These are phyloP conservation scores for Sphaceloma murrayae DNA, from an alignment of 2,329 filamentous ascomycete genomes.

Conservation along the genomic window DNA sequence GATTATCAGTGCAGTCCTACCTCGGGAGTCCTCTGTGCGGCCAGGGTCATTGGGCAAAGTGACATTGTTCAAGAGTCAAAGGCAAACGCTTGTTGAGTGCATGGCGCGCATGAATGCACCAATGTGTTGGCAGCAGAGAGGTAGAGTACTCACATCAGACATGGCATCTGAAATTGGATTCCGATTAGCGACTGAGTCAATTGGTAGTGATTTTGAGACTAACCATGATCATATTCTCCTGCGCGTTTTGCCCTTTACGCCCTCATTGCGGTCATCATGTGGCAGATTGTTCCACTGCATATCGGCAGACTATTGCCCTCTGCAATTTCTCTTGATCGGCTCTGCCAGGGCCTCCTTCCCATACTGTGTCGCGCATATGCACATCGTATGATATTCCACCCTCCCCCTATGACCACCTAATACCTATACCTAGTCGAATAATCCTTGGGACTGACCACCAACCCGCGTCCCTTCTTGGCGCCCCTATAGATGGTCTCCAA, in stretches of 20 bases:
- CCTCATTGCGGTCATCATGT: neutral
- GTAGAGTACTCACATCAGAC: neutral
- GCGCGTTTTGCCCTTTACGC: neutral
- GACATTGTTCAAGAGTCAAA: too few species aligned
- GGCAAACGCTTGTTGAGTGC: too few species aligned
- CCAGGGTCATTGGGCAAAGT: too few species aligned
- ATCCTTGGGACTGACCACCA: slow-evolving; percentile 92
- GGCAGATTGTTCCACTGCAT: too few species aligned
- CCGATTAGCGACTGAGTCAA: slow-evolving; percentile 4
- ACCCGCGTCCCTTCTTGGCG: slow-evolving; percentile 94
- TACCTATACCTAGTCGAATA: slow-evolving; percentile 63
- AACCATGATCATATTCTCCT: neutral
- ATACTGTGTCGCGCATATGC: neutral
- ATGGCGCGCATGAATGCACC: too few species aligned
- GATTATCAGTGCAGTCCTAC: too few species aligned
- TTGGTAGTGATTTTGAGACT: neutral
- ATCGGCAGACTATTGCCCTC: too few species aligned
- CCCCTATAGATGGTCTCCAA: slow-evolving; percentile 96
- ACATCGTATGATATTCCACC: neutral
- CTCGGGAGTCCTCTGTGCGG: too few species aligned
- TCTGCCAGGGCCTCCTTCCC: neutral
- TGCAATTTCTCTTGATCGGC: too few species aligned
- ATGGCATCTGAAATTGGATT: neutral
- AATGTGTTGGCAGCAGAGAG: too few species aligned
- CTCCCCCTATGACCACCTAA: slow-evolving; percentile 29